Evolutionary conservation across 805 yeast species (phyloP), one percentile per base, ranked within the genome.

Genomic region (Komagataella pseudopastoris): DNA sequence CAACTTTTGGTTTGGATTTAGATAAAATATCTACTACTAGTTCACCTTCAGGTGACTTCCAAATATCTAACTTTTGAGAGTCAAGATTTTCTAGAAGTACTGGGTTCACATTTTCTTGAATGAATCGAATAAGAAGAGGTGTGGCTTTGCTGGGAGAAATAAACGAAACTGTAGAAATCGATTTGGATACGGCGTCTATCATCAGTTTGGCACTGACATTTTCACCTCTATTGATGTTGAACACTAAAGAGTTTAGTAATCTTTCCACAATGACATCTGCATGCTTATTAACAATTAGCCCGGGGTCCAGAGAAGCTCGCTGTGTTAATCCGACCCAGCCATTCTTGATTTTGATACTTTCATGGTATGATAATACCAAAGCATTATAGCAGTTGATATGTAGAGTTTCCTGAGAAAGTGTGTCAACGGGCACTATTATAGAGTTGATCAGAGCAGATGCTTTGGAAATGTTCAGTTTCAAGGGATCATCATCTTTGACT

Each of bases 301-400:
- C 85, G 2, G 96, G 87, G 61, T 90, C 95, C 30, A 75, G 58
- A 1, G 66, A 60, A 6, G 85, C 75, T 48, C 77, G 69, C 58
- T 83, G 77, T 44, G 81, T 81, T 46, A 88, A 65, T 0, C 85
- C 85, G 39, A 88, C 84, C 98, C 98, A 91, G 1, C 84, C 82
- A 54, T 76, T 67, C 61, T 71, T 67, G 55, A 63, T 52, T 47
- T 3, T 64, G 56, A n/a, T 77, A 61, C 2, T 57, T 51, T 2
- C 58, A 53, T 71, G 72, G 58, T 82, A 85, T 16, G 75, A 57
- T 5, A 75, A 55, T 22, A 78, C 61, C 16, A 81, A 59, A 45
- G 24, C 14, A 30, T 8, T 30, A 30, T 30, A 30, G 8, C 39
- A 30, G 39, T 30, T 30, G 39, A 30, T 30, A 2, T 30, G 39